Percentiles rank a stretch among this genome's conserved stretches.
Evolutionary conservation across 2,329 filamentous ascomycete species (phyloP).

Genomic region (Furcasterigmium sp.): DNA sequence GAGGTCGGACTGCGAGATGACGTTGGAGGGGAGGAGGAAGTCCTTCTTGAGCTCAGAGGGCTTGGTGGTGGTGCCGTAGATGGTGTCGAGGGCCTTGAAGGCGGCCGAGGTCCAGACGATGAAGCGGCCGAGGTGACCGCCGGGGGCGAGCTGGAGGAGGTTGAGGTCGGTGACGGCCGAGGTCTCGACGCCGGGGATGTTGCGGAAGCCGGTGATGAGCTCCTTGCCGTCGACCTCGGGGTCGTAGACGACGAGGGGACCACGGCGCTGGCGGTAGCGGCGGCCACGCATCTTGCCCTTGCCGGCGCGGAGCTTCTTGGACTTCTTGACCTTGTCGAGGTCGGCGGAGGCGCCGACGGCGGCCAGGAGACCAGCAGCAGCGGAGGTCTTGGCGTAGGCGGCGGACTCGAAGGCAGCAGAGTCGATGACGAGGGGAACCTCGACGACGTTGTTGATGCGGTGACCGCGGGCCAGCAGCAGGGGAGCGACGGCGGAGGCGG

Average conservation of each 20-base stretch:
- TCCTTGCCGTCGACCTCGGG: conserved; percentile 92
- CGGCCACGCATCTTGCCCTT: conserved; percentile 99
- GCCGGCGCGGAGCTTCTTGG: conserved; percentile 94
- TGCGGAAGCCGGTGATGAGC: conserved; percentile 92
- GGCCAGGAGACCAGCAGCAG: conserved; percentile 81
- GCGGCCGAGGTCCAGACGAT: conserved; percentile 97
- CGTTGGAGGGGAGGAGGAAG: conserved; percentile 91
- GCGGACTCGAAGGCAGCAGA: conserved; percentile 79
- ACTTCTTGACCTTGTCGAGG: conserved; percentile 91
- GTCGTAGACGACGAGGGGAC: conserved; percentile 96
- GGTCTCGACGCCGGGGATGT: conserved; percentile 97
- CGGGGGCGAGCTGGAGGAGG: conserved; percentile 97
- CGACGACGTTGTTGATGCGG: conserved; percentile 84
- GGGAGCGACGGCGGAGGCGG: conserved; percentile 90
- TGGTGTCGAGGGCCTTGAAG: conserved; percentile 91
- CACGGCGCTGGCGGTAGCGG: conserved; percentile 95
- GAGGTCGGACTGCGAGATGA: conserved; percentile 92
- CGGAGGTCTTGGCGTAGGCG: conserved; percentile 81
- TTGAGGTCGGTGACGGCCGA: conserved; percentile 90
- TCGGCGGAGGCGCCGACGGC: conserved; percentile 86
- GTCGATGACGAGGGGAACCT: conserved; percentile 96
- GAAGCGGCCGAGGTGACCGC: conserved; percentile 98
- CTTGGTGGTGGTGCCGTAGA: conserved; percentile 91
- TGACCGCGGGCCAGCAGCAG: conserved; percentile 96
- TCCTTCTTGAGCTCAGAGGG: conserved; percentile 96